Evolutionary conservation across 495 filamentous ascomycete genomes (phyloP).

Genomic region (Xylaria castorea): DNA sequence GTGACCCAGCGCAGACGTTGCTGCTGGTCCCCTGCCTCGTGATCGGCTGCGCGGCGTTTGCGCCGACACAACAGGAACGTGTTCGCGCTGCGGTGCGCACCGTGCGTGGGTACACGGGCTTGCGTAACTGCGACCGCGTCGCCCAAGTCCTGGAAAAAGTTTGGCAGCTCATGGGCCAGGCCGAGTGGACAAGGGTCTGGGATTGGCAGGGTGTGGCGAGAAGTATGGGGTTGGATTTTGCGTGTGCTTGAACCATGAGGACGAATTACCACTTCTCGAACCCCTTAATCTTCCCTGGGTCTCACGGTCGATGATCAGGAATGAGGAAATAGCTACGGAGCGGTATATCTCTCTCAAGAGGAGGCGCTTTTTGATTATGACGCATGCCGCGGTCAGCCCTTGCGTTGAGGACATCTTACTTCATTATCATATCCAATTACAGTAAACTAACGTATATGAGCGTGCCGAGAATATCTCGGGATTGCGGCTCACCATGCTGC

Average conservation of each 20-base stretch:
- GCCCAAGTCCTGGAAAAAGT: constrained; percentile 77
- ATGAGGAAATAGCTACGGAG: not conserved
- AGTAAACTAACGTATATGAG: constrained; percentile 1
- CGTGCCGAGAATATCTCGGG: not conserved
- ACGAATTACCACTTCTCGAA: not conserved
- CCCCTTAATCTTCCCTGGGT: not conserved
- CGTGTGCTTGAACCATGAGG: constrained; percentile 50
- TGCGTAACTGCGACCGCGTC: constrained; percentile 81
- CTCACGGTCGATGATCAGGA: not conserved
- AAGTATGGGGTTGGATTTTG: constrained; percentile 80
- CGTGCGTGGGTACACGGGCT: constrained; percentile 76
- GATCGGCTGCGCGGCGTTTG: constrained; percentile 85
- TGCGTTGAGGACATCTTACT: not conserved
- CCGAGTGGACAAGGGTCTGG: constrained; percentile 77
- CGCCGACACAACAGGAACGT: constrained; percentile 68
- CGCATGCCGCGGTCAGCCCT: not conserved
- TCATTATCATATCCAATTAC: not conserved
- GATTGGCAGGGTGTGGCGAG: constrained; percentile 88
- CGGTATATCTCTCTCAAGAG: not conserved
- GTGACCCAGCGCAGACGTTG: constrained; percentile 70
- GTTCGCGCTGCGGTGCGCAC: constrained; percentile 71
- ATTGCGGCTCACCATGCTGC: not conserved
- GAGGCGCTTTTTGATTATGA: not conserved
- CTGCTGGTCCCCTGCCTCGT: constrained; percentile 89
- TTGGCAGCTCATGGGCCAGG: constrained; percentile 82